Conservation (phyloP, 306 rosid species). For the Prunus dulcis region DNA sequence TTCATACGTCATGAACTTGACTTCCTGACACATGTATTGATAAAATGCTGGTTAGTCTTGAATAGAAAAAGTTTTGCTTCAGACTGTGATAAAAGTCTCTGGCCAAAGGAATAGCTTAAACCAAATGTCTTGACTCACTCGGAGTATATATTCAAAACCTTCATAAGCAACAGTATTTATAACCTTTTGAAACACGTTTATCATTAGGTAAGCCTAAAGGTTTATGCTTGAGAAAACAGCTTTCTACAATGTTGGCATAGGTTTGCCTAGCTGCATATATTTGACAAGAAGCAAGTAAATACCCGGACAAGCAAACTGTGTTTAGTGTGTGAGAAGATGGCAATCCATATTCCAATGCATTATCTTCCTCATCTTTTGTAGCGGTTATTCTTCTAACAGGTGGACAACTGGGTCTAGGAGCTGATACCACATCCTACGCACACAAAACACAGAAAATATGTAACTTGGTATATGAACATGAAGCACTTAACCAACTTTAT, state of each 20-base stretch:
- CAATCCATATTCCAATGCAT: constrained; percentile 91
- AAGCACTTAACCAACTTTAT: neutral
- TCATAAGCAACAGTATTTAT: neutral
- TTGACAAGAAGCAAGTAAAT: constrained; percentile 20
- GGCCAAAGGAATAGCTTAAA: neutral
- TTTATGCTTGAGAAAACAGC: neutral
- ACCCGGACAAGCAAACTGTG: constrained; percentile 97
- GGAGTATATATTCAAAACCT: neutral
- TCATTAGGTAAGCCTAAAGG: neutral
- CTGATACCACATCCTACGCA: constrained; percentile 81
- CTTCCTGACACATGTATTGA: neutral
- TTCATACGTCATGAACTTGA: neutral
- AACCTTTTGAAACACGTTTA: neutral
- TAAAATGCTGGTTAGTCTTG: neutral
- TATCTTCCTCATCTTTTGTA: constrained; percentile 90
- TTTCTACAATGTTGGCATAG: constrained; percentile 1
- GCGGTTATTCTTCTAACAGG: constrained; percentile 84
- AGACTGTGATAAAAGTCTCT: neutral
- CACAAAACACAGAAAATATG: constrained; percentile 9
- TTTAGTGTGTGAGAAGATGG: constrained; percentile 98
- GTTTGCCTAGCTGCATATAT: neutral
- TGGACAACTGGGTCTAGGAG: constrained; percentile 92
- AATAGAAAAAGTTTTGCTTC: neutral
- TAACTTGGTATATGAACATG: neutral
- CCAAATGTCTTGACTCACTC: neutral